Conservation (phyloP, 352 stramenopile genomes). For the Vaucheria bursata region DNA sequence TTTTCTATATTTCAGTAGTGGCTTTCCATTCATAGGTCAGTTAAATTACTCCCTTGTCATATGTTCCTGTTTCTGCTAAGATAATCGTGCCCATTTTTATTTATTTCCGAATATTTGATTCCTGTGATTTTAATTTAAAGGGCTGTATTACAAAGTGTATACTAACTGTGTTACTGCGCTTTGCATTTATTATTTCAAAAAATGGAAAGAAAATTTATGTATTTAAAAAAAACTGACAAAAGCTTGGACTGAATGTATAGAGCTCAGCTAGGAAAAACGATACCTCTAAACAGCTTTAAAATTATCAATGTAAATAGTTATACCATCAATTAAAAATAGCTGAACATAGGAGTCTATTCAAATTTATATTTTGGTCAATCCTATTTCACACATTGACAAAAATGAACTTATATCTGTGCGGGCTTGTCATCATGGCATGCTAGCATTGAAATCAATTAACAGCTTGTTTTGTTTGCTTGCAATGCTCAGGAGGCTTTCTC, state of each 20-base stretch:
- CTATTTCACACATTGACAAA: not conserved
- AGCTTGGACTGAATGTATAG: too few relatives aligned
- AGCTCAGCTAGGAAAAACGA: too few relatives aligned
- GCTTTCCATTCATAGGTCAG: not conserved
- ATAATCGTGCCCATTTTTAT: not conserved
- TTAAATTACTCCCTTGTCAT: not conserved
- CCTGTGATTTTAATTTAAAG: not conserved
- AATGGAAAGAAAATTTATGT: too few relatives aligned
- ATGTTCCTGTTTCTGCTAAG: not conserved
- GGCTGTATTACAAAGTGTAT: not conserved
- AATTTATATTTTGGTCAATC: not conserved
- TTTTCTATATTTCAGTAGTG: not conserved
- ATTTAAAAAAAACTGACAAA: too few relatives aligned
- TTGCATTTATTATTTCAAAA: too few relatives aligned
- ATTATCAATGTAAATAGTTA: not conserved
- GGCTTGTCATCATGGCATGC: not conserved
- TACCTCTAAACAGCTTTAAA: too few relatives aligned
- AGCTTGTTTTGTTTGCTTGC: not conserved
- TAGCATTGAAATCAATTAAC: not conserved
- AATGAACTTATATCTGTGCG: not conserved
- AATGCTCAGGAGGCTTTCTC: not conserved
- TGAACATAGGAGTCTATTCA: not conserved
- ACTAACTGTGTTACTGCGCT: too few relatives aligned
- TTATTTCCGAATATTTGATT: not conserved
- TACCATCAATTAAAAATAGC: not conserved